Percentiles rank a stretch among this genome's conserved stretches.
These are phyloP conservation scores for Clathrus columnatus DNA, from an alignment of 768 basidiomycete genomes.

Conservation along the genomic window DNA sequence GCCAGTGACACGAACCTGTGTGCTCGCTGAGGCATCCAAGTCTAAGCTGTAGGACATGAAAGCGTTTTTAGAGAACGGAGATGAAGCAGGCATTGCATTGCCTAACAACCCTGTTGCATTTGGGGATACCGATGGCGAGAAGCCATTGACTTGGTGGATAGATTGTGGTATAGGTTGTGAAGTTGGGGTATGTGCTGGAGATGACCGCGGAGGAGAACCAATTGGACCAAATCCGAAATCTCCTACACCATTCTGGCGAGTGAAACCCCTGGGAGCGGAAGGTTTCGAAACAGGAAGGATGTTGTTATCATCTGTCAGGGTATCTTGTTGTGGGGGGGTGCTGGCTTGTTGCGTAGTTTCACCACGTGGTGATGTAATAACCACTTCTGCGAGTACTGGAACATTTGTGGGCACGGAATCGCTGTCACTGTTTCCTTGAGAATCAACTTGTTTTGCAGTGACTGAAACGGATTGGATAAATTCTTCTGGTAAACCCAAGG, in stretches of 20 bases:
- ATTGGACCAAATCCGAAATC: conserved; percentile 70
- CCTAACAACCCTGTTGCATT: conserved; percentile 26
- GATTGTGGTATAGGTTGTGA: conserved; percentile 20
- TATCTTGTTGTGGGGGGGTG: conserved; percentile 18
- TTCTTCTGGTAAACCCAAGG: conserved; percentile 60
- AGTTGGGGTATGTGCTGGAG: conserved; percentile 12
- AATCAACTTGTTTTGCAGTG: not conserved
- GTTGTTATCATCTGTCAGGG: conserved; percentile 15
- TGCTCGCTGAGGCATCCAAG: conserved; percentile 11
- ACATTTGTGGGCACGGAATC: conserved; percentile 28
- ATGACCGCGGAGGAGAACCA: conserved; percentile 62
- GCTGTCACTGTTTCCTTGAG: conserved; percentile 22
- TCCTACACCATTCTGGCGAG: conserved; percentile 27
- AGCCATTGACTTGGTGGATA: conserved; percentile 32
- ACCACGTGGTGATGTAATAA: conserved; percentile 11
- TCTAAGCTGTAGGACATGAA: conserved; percentile 34
- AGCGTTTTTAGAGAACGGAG: conserved; percentile 53
- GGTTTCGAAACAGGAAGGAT: conserved; percentile 46
- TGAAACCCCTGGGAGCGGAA: conserved; percentile 40
- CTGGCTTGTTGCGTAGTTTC: conserved; percentile 13
- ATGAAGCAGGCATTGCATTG: conserved; percentile 67
- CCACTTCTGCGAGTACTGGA: conserved; percentile 10
- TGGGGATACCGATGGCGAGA: conserved; percentile 58
- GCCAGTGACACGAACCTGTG: conserved; percentile 20
- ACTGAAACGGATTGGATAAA: not conserved